Evolutionary conservation across 2,329 filamentous ascomycete genomes (phyloP), one percentile per base, ranked within the genome.

Genomic region (Phialophora verrucosa): DNA sequence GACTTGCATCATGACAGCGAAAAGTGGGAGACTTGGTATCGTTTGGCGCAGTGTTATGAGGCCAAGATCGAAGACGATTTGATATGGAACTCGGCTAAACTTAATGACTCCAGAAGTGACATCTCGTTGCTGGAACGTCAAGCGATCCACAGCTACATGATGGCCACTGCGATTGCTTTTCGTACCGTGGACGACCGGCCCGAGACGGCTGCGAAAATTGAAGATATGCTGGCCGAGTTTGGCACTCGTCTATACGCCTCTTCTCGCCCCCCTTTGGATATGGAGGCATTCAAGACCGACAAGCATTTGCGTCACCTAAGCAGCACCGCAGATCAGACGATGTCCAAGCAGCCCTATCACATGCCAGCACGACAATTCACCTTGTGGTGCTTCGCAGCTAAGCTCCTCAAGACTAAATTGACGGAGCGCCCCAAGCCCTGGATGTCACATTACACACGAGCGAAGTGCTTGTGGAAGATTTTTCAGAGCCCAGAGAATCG

Each of bases 11-110:
- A 92, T 75, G 92, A 90, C 1, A 87, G 88, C 1, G 89, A 92
- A 49, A 88, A 89, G 63, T 97, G 93, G 93, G 91, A 96, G 76
- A 90, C 91, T 0, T 97, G 93, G 93, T 95, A 94, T 76, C 87
- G 92, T 12, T 84, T 96, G 27, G 93, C 90, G 0, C 92, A 96
- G 76, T 92, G 91, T 57, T 93, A 92, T 73, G 93, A 97, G 77
- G 90, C 91, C 59, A 92, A 96, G 73, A 82, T 96, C 14, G 93
- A 97, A 69, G 93, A 97, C 76, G 87, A 89, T 6, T 91, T 96
- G 4, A 86, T 93, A 4, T 96, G 93, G 93, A 91, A 90, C 23
- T 91, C 92, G 0, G 92, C 96, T 72, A 96, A 96, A 78, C 89
- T 96, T 79, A 96, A 96, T 78, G 94, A 91, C 75, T 90, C 90